A percentile compares a stretch with the other conserved stretches of the same genome.
These are phyloP conservation scores for Magnusiomyces paraingens DNA, from an alignment of 1,139 yeast genomes.

Conservation along the genomic window DNA sequence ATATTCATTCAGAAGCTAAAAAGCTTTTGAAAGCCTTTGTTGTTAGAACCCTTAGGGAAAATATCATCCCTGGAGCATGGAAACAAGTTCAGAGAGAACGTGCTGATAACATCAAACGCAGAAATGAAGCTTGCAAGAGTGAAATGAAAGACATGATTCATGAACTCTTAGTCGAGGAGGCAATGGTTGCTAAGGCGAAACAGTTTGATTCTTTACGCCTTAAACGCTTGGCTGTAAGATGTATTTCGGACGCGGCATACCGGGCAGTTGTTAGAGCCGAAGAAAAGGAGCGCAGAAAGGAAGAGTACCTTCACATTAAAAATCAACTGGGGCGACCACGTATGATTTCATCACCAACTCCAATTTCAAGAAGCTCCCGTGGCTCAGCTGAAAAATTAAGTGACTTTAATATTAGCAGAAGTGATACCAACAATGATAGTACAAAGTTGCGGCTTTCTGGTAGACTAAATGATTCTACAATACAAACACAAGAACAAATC, in stretches of 20 bases:
- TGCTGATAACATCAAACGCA: conserved; percentile 10
- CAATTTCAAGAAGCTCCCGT: not conserved
- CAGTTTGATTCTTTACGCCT: conserved; percentile 19
- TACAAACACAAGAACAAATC: not conserved
- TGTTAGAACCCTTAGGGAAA: not conserved
- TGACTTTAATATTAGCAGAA: conserved; percentile 17
- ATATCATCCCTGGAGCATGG: conserved; percentile 8
- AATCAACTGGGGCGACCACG: conserved; percentile 24
- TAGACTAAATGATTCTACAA: conserved; percentile 1
- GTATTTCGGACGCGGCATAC: conserved; percentile 18
- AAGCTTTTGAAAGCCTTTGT: conserved; percentile 6
- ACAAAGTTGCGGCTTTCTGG: conserved; percentile 8
- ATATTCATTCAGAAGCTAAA: conserved; percentile 7
- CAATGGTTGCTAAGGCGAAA: conserved; percentile 20
- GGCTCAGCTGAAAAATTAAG: not conserved
- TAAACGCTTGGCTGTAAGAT: conserved; percentile 8
- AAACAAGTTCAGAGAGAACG: conserved; percentile 5
- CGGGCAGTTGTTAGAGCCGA: conserved; percentile 21
- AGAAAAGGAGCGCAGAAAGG: conserved; percentile 19
- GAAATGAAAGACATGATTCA: conserved; percentile 9
- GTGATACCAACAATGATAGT: conserved; percentile 29
- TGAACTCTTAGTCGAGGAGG: conserved; percentile 18
- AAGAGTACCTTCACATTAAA: conserved; percentile 23
- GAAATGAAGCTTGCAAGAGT: conserved; percentile 2
- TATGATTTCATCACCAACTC: not conserved